Evolutionary conservation across 2,329 filamentous ascomycete species (phyloP), one percentile per base, ranked within the genome.

Genomic region (Fusarium camptoceras): DNA sequence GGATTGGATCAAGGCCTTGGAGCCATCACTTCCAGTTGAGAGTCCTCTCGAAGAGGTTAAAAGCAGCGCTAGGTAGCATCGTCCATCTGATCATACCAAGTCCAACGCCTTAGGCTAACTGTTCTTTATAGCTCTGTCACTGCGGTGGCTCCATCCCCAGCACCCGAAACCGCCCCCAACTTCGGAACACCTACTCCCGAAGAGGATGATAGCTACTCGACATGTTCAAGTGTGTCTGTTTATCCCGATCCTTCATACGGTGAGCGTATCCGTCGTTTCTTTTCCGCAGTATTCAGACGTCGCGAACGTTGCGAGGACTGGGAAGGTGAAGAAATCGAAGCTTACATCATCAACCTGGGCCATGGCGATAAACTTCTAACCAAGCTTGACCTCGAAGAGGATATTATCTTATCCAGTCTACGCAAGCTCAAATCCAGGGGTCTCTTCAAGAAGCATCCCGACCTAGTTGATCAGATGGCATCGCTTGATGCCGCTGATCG

Each of bases 11-110:
- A n/a, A 42, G 5, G 25, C 15, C 0, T 0, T n/a, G 7, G 20
- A 15, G 7, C 12, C 16, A 5, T 2, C 9, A 0, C 16, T 12
- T 8, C 28, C 50, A 0, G n/a, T 14, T 3, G 2, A 20, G 9
- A 48, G 1, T n/a, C 34, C 53, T 2, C 11, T 22, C 0, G 30
- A 49, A 2, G 43, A 37, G 4, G 1, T 41, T 0, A 20, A 30
- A 18, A 49, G 30, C 11, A 8, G 30, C 4, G 22, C 20, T 3
- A 53, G n/a, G 62, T 64, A 24, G 30, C 46, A 2, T 10, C 3
- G 14, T 18, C 7, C 2, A 0, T 11, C 6, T n/a, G 9, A 3
- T 0, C 0, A 37, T 2, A 37, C 16, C 5, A 0, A 37, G 5
- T 37, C 3, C 2, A 5, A 4, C 2, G 28, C 7, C 9, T 37